Conservation (phyloP, 78 protist species). For the Pelomyxa schiedti region DNA sequence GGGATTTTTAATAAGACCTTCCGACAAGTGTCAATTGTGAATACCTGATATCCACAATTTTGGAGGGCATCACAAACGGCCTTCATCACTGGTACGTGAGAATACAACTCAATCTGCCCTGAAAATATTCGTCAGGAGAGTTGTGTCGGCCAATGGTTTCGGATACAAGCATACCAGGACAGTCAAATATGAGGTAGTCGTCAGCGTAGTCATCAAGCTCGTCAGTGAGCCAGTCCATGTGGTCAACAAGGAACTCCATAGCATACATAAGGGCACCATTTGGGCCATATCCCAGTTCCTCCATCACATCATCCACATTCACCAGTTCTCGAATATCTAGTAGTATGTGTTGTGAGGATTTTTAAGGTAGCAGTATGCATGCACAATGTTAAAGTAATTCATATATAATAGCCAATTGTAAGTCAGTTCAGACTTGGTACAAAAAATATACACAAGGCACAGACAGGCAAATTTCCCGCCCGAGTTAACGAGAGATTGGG, state of each 20-base stretch:
- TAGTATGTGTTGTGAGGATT: background rate
- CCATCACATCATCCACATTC: conserved; percentile 81
- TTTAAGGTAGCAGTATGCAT: background rate
- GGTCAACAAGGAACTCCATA: conserved; percentile 82
- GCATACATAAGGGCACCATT: conserved; percentile 94
- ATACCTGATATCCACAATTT: too few species aligned
- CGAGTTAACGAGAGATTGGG: background rate
- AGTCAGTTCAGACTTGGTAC: background rate
- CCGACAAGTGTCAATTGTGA: conserved; percentile 19
- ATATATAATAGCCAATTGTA: too few species aligned
- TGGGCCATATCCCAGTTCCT: conserved; percentile 87
- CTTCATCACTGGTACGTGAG: conserved; percentile 80
- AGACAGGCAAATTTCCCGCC: background rate
- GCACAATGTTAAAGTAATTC: background rate
- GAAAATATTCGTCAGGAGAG: conserved; percentile 3
- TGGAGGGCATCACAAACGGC: conserved; percentile 43
- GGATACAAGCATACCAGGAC: conserved; percentile 83
- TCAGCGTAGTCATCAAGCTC: conserved; percentile 82
- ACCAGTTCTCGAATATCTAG: conserved; percentile 91
- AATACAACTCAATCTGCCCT: conserved; percentile 94
- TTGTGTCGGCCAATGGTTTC: background rate
- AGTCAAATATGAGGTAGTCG: conserved; percentile 89
- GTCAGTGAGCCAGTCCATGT: conserved; percentile 79
- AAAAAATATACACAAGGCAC: background rate
- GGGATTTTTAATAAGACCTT: too few species aligned